These are phyloP conservation scores for Citrus cavaleriei DNA, from an alignment of 345 rosid species.

Conservation along the genomic window DNA sequence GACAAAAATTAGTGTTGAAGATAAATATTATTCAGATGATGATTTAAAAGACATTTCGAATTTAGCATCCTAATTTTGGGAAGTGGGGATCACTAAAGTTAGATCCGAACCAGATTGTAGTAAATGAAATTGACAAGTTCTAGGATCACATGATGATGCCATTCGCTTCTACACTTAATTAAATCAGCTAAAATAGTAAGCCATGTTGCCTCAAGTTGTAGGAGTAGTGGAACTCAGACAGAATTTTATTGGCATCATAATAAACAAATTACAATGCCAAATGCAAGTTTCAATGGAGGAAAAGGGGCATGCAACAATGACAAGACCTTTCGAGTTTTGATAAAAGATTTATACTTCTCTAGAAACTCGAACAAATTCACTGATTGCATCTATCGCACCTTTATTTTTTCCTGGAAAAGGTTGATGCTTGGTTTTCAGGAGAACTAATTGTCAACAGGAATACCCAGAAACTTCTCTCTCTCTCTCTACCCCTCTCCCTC, in stretches of 20 bases:
- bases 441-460: conserved; percentile 11
- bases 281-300: conserved; percentile 36
- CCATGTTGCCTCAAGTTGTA: conserved; percentile 27
- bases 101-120: conserved; percentile 31
- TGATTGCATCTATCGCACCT: conserved; percentile 36
- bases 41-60: conserved; percentile 23
- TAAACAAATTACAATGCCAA: conserved; percentile 20
- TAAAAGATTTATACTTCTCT: conserved; percentile 45
- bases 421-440: conserved; percentile 26
- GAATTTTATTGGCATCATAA: conserved; percentile 28
- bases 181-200: background rate
- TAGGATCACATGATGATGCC: conserved; percentile 44
- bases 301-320: conserved; percentile 44
- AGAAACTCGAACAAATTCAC: conserved; percentile 46
- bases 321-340: conserved; percentile 36
- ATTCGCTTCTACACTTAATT: conserved; percentile 27
- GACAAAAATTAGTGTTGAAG: conserved; percentile 21
- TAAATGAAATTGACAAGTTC: conserved; percentile 36
- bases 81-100: conserved; percentile 31
- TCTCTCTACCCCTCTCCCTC: no score
- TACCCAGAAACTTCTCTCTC: conserved; percentile 12
- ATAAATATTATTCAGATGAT: conserved; percentile 5
- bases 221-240: conserved; percentile 40
- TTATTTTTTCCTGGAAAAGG: conserved; percentile 14
- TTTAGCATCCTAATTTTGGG: conserved; percentile 39